Evolutionary conservation across 1,284 basidiomycete species (phyloP).

Genomic region (Ustilago cynodontis): DNA sequence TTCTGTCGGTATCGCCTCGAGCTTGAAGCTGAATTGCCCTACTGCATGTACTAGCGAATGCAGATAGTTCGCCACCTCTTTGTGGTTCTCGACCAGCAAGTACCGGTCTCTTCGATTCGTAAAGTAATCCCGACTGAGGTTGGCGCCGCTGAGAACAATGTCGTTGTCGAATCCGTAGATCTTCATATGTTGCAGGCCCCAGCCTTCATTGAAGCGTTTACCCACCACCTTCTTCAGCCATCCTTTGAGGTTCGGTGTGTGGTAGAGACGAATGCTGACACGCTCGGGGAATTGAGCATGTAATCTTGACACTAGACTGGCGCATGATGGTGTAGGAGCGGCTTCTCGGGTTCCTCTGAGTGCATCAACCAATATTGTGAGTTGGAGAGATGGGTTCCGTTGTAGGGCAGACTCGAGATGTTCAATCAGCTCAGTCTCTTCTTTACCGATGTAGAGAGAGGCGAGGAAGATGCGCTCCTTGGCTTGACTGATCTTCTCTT

Average conservation of each 20-base stretch:
- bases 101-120: constrained; percentile 95
- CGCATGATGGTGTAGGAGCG: constrained; percentile 73
- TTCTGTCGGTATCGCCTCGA: constrained; percentile 13
- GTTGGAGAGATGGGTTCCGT: constrained; percentile 76
- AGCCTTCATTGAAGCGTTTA: constrained; percentile 94
- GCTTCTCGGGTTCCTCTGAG: constrained; percentile 89
- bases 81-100: constrained; percentile 79
- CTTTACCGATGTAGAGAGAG: constrained; percentile 64
- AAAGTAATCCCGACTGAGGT: constrained; percentile 93
- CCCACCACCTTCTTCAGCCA: constrained; percentile 83
- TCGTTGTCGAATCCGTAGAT: constrained; percentile 93
- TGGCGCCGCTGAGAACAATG: constrained; percentile 94
- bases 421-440: constrained; percentile 56
- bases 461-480: constrained; percentile 58
- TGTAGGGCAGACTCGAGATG: constrained; percentile 45
- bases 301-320: constrained; percentile 66
- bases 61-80: constrained; percentile 82
- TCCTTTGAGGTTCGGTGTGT: constrained; percentile 83
- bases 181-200: constrained; percentile 98
- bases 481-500: constrained; percentile 40
- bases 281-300: constrained; percentile 76
- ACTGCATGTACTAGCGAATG: constrained; percentile 80
- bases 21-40: constrained; percentile 79
- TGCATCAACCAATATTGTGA: constrained; percentile 85
- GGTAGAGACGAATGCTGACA: constrained; percentile 80